These are phyloP conservation scores for Delitschia confertaspora DNA, from an alignment of 495 filamentous ascomycete species.

Conservation along the genomic window DNA sequence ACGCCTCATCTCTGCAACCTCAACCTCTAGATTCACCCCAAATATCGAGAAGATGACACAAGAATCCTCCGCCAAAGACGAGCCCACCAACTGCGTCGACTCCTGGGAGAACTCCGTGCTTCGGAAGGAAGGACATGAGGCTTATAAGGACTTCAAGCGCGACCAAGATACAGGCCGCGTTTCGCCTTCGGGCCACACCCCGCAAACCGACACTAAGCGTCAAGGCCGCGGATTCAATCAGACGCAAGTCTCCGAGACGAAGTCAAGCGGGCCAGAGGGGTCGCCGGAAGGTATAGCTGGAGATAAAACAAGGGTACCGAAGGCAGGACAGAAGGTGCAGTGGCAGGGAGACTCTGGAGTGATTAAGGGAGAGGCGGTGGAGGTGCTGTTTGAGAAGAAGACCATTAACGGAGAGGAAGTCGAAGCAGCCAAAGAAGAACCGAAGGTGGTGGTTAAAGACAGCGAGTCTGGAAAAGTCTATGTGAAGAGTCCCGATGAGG, in stretches of 20 bases:
- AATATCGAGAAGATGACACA: neutral
- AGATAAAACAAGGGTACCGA: conserved; percentile 30
- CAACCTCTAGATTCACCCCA: no score
- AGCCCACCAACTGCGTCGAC: conserved; percentile 7
- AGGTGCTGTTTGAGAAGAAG: conserved; percentile 31
- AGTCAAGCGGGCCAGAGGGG: conserved; percentile 17
- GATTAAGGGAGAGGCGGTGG: conserved; percentile 31
- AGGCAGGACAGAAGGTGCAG: conserved; percentile 30
- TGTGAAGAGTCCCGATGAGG: conserved; percentile 33
- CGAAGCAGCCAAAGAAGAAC: conserved; percentile 33
- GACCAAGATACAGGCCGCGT: conserved; percentile 3
- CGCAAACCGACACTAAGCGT: conserved; percentile 18
- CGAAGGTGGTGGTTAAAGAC: conserved; percentile 31
- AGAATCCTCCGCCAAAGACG: conserved; percentile 4
- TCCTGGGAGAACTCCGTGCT: conserved; percentile 20
- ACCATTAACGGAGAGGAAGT: conserved; percentile 30
- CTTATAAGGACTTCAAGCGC: conserved; percentile 18
- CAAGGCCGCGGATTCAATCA: conserved; percentile 27
- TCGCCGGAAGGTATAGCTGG: conserved; percentile 17
- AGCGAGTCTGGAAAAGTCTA: conserved; percentile 30
- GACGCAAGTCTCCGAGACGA: conserved; percentile 29
- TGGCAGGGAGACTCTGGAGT: conserved; percentile 33
- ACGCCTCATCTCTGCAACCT: no score
- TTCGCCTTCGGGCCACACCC: no score
- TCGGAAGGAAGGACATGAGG: conserved; percentile 11